Evolutionary conservation across 306 rosid genomes (phyloP), one percentile per base, ranked within the genome.

Genomic region (Rubus idaeus): DNA sequence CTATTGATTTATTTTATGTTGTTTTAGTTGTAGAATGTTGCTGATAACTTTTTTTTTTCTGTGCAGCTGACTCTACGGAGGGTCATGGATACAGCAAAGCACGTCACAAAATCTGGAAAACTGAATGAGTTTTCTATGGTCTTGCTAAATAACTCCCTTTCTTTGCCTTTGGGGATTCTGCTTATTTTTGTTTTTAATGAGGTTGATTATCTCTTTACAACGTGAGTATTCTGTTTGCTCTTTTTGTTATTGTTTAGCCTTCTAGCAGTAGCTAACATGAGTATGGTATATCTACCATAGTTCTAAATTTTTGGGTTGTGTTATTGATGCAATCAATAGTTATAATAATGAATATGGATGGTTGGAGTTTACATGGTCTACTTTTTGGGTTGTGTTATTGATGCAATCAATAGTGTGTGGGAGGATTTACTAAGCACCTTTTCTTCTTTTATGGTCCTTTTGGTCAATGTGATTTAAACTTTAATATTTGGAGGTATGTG

Each of bases 81-180:
- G 80, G 87, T 92, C 86, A 96, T 96, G 97, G 99, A 96, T 87
- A 91, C 96, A 8, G 99, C 99, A 74, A 96, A 96, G 84, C 97
- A 83, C 62, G 75, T 83, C 64, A 89, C 98, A 47, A 91, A 89
- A 85, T 92, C 97, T 53, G 99, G 99, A 81, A 90, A 87, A 80
- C 78, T 96, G 81, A 96, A 96, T 39, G 99, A 92, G 80, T 96
- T 96, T 81, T 92, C 99, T 7, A 96, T 92, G 99, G 99, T 96
- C 86, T 83, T 96, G 90, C 90, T 96, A 75, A 96, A 96, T 84
- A 96, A 96, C 89, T 80, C 83, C 41, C 98, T 96, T 74, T 96
- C 99, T 65, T 73, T 96, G 84, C 99, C 99, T 76, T 83, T 92
- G 82, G 99, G 99, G 84, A 78, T 87, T 68, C 72, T 92, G 81